Evolutionary conservation across 352 stramenopile genomes (phyloP), one percentile per base, ranked within the genome.

Genomic region (Globisporangium mamillatum): DNA sequence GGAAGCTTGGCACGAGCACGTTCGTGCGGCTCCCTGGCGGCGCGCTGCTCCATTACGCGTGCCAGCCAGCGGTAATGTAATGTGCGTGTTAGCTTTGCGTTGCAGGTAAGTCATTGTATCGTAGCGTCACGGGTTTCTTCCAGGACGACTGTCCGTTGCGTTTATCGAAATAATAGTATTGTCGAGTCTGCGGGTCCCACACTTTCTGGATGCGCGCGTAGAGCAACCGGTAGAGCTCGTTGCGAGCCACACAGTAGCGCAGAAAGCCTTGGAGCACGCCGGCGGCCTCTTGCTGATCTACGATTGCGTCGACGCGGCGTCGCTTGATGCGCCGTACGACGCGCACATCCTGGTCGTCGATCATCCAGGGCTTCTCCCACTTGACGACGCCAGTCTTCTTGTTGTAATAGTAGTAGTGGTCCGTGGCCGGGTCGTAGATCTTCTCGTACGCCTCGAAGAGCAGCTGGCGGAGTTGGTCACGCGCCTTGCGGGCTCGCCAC

Each of bases 111-210:
- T 93, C 79, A 58, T 80, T 75, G 53, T 76, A 69, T 58, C 77
- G 76, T 20, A 93, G 72, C 38, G 80, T 73, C 41, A 86, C 61
- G 1, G 86, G 84, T 61, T 90, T 92, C 57, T 81, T 90, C 84
- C 83, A 94, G 32, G 79, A 82, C n/a, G 84, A 94, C 74, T 89
- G 77, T 18, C 78, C 78, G 36, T 76, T 93, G 63, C 80, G 73
- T 68, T 81, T 84, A 78, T 94, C 85, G 72, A 91, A 94, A 76
- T 94, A 94, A 75, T 92, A 94, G 60, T 82, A 93, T 50, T 86
- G 80, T 62, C 80, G 77, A 58, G 73, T 82, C 27, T 89, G 73
- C 4, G 79, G 72, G 60, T 93, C 87, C 65, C 78, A 92, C 9
- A 93, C 72, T 75, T 90, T 91, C 29, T 92, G 75, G 24, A 94